These are phyloP conservation scores for Sungouiozyma intestinalis DNA, from an alignment of 805 yeast species.

Conservation along the genomic window DNA sequence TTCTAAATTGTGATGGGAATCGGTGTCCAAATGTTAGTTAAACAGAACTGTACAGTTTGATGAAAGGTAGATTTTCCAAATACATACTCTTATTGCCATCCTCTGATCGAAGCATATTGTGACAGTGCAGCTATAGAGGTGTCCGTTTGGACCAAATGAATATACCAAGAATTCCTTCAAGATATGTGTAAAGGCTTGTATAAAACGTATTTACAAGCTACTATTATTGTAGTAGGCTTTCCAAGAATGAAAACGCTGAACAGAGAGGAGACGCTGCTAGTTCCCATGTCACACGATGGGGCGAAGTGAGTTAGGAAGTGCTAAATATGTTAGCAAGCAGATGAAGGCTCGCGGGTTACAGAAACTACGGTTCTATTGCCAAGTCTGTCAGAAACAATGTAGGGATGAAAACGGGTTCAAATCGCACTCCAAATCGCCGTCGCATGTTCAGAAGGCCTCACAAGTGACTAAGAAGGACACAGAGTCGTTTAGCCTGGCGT, in stretches of 20 bases:
- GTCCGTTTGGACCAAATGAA: too few relatives aligned
- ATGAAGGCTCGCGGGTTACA: conserved; percentile 80
- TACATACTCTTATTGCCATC: neutral
- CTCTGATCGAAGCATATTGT: neutral
- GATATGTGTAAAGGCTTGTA: too few relatives aligned
- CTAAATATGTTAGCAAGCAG: conserved; percentile 64
- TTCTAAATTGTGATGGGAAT: neutral
- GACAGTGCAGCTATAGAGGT: conserved; percentile 27
- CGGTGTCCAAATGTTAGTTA: neutral
- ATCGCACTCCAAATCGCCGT: conserved; percentile 75
- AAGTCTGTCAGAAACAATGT: conserved; percentile 84
- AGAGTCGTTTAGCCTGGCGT: conserved; percentile 47
- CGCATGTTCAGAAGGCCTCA: conserved; percentile 54
- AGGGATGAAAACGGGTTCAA: conserved; percentile 93
- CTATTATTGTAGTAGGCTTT: neutral
- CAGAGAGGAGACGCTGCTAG: conserved; percentile 4
- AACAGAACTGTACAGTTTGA: neutral
- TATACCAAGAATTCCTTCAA: too few relatives aligned
- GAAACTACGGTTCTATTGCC: conserved; percentile 81
- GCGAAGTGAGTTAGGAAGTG: conserved; percentile 51
- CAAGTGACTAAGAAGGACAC: conserved; percentile 40
- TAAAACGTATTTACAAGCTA: too few relatives aligned
- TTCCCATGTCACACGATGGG: conserved; percentile 3
- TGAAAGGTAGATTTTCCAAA: neutral
- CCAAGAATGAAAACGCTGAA: neutral